Evolutionary conservation across 1,139 yeast species (phyloP), one percentile per base, ranked within the genome.

Genomic region (Saccharomyces hybrid): DNA sequence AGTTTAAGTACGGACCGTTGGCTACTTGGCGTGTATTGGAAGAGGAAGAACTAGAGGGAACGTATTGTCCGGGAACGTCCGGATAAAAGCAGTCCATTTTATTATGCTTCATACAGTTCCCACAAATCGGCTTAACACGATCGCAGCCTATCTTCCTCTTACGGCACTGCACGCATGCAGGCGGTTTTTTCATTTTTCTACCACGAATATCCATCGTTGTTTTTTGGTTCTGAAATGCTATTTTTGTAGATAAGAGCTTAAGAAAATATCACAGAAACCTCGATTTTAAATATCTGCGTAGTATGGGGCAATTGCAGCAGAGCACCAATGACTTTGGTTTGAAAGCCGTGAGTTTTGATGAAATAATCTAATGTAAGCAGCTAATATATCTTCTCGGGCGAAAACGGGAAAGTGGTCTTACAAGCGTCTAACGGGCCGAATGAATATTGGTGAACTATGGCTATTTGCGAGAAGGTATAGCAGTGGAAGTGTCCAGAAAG

Each of bases 111-210:
- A 67, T 52, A 66, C 86, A 82, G 63, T 81, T 81, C 31, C 73
- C 71, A 67, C 86, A 82, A 14, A 63, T 60, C 1, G 86, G 86
- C 61, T 78, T 80, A 1, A 73, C 71, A 61, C 82, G 83, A 64
- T 81, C 85, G 66, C 86, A 82, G 59, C 82, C 82, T 49, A 77
- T 77, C 61, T 77, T 78, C 51, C 80, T 66, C 53, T 77, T 71
- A 53, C 81, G 71, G 56, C 82, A 78, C 52, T 77, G 78, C 52
- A 74, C 73, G 60, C 82, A 78, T 4, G 80, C 70, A 27, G 72
- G 71, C 48, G 70, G 67, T 49, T 63, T 66, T 55, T 62, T 66
- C 61, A 60, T 58, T 52, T 58, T 62, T 49, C 66, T 58, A 23
- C 65, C 66, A 46, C 62, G 58, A 46, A 60, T 61, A 59, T 62